Evolutionary conservation across 352 stramenopile genomes (phyloP).

Genomic region (Achlya hypogyna): DNA sequence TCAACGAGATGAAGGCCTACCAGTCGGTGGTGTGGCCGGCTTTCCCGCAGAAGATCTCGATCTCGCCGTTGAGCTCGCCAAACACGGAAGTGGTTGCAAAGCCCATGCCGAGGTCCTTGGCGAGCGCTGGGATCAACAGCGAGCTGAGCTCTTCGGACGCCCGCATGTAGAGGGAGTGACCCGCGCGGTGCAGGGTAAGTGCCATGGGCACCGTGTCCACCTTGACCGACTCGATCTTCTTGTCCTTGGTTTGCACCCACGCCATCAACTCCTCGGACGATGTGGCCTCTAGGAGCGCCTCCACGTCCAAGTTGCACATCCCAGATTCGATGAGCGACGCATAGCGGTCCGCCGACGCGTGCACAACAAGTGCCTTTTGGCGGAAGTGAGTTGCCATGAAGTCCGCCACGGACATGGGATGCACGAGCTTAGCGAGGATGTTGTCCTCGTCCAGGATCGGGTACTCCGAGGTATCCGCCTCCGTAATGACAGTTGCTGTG

Average conservation of each 20-base stretch:
- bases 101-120: constrained; percentile 49
- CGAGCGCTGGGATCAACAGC: constrained; percentile 35
- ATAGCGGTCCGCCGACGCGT: neutral
- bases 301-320: constrained; percentile 21
- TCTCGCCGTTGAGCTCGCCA: constrained; percentile 41
- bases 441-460: constrained; percentile 6
- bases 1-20: neutral
- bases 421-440: constrained; percentile 2
- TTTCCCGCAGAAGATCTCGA: constrained; percentile 61
- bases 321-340: neutral
- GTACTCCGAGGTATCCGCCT: neutral
- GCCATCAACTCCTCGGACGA: constrained; percentile 21
- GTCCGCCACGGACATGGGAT: neutral
- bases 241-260: constrained; percentile 14
- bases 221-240: constrained; percentile 20
- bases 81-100: constrained; percentile 50
- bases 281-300: constrained; percentile 8
- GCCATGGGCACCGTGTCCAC: constrained; percentile 18
- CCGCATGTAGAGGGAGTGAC: constrained; percentile 60
- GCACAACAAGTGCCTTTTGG: constrained; percentile 15
- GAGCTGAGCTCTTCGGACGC: constrained; percentile 46
- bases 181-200: constrained; percentile 20
- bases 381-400: constrained; percentile 10
- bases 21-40: constrained; percentile 44
- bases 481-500: neutral